Evolutionary conservation across 257 asterid genomes (phyloP), one percentile per base, ranked within the genome.

Genomic region (Salvia rosmarinus): DNA sequence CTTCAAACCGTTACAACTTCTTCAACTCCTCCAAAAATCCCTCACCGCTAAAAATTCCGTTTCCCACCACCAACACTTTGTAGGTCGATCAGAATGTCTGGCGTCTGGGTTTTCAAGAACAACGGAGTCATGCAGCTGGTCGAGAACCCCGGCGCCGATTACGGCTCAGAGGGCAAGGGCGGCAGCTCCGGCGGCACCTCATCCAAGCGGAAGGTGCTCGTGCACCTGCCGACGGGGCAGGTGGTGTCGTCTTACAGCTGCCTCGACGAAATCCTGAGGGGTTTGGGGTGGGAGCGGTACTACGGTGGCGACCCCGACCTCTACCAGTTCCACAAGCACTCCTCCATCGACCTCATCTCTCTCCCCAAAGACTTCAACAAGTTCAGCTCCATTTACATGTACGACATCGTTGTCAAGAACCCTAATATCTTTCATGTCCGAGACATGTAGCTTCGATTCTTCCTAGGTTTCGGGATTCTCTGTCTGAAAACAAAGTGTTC

Each of bases 381-480:
- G 80, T 92, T 92, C 85, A 88, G 47, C 49, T 87, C 98, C 55
- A 46, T 92, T 17, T 81, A 92, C 79, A 90, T 92, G 98, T 90
- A 92, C 73, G 98, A 92, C 64, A 87, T 92, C 72, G 98, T 90
- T 11, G 89, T 92, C 71, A 92, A 92, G 79, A 92, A 88, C 43
- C 98, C 98, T 6, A 92, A 88, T 30, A 59, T 88, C 71, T 92
- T 92, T 76, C 98, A 90, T 32, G 98, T 92, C 25, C 83, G 92
- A 0, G 98, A 90, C 70, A 54, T 84, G 9, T 79, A 62, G 34
- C 44, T 16, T 58, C 9, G 64, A 32, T 8, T 50, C 17, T 32
- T 30, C 25, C 46, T 10, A 49, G 43, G 19, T 28, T 49, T 49
- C 16, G 4, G 56, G 56, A n/a, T 16, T 49, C 25, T 37, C 11